Evolutionary conservation across 2,329 filamentous ascomycete species (phyloP).

Genomic region (Orbilia ellipsospora): DNA sequence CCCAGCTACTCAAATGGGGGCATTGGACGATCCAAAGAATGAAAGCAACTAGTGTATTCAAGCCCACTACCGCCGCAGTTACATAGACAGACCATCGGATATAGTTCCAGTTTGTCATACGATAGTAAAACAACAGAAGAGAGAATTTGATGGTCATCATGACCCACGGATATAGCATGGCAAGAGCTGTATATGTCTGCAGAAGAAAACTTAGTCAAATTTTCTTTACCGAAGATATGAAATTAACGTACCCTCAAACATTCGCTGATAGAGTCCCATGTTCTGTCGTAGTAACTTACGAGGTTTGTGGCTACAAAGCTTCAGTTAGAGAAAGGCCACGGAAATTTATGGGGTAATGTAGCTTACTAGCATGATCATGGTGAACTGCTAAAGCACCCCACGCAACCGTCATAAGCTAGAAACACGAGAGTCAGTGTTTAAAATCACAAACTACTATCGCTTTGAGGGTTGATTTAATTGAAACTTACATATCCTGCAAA

Average conservation of each 20-base stretch:
- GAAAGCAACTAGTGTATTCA: slow-evolving; percentile 16
- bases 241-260: slow-evolving; percentile 10
- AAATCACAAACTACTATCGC: neutral
- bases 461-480: neutral
- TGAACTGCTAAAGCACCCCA: slow-evolving; percentile 38
- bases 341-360: neutral
- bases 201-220: neutral
- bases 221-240: no score
- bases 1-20: slow-evolving; percentile 27
- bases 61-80: slow-evolving; percentile 28
- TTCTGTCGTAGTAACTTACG: slow-evolving; percentile 35
- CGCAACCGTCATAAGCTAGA: slow-evolving; percentile 7
- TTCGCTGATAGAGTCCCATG: slow-evolving; percentile 13
- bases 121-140: slow-evolving; percentile 44
- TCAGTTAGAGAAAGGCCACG: neutral
- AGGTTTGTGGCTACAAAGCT: slow-evolving; percentile 6
- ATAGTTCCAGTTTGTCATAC: slow-evolving; percentile 54
- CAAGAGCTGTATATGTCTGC: slow-evolving; percentile 23
- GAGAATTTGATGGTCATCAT: slow-evolving; percentile 51
- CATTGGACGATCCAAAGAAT: slow-evolving; percentile 29
- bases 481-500: slow-evolving; percentile 40
- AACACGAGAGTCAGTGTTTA: neutral
- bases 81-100: slow-evolving; percentile 44
- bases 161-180: slow-evolving; percentile 33
- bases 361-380: slow-evolving; percentile 33